Evolutionary conservation across 768 basidiomycete genomes (phyloP).

Genomic region (Russula sp.): DNA sequence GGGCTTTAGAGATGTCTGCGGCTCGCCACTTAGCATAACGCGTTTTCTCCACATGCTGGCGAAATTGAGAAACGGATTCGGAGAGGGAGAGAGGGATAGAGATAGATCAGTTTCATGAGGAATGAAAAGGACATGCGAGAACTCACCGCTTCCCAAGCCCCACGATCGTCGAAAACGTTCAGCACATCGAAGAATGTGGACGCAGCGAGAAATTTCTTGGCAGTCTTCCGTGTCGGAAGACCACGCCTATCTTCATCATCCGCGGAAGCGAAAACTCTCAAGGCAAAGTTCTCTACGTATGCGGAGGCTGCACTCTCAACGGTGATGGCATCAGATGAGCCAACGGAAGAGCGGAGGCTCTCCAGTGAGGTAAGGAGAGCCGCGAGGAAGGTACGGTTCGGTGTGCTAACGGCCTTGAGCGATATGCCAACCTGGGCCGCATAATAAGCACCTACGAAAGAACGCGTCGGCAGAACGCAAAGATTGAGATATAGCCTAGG

Average conservation of each 20-base stretch:
- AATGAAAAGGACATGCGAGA: not conserved
- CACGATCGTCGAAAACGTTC: slow-evolving; percentile 51
- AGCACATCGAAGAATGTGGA: slow-evolving; percentile 93
- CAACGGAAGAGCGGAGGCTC: slow-evolving; percentile 71
- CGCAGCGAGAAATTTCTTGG: slow-evolving; percentile 92
- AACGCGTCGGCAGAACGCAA: slow-evolving; percentile 16
- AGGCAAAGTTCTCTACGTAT: slow-evolving; percentile 93
- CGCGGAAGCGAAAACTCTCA: slow-evolving; percentile 82
- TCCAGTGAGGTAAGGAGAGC: slow-evolving; percentile 77
- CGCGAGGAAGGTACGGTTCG: slow-evolving; percentile 67
- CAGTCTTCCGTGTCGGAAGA: slow-evolving; percentile 78
- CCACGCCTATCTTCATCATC: slow-evolving; percentile 89
- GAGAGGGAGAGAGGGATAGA: slow-evolving; percentile 6
- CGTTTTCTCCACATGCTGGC: slow-evolving; percentile 82
- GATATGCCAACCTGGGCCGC: slow-evolving; percentile 86
- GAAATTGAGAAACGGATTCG: slow-evolving; percentile 3
- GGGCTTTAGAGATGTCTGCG: slow-evolving; percentile 88
- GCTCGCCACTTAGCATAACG: slow-evolving; percentile 98
- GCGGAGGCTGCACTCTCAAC: slow-evolving; percentile 80
- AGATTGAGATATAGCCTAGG: slow-evolving; percentile 3
- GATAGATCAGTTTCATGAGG: not conserved
- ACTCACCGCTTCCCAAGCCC: slow-evolving; percentile 29
- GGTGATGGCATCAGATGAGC: slow-evolving; percentile 74
- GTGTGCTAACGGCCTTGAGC: slow-evolving; percentile 60
- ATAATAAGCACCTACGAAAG: slow-evolving; percentile 75